Evolutionary conservation across 768 basidiomycete species (phyloP), one percentile per base, ranked within the genome.

Genomic region (Boletus patriciae): DNA sequence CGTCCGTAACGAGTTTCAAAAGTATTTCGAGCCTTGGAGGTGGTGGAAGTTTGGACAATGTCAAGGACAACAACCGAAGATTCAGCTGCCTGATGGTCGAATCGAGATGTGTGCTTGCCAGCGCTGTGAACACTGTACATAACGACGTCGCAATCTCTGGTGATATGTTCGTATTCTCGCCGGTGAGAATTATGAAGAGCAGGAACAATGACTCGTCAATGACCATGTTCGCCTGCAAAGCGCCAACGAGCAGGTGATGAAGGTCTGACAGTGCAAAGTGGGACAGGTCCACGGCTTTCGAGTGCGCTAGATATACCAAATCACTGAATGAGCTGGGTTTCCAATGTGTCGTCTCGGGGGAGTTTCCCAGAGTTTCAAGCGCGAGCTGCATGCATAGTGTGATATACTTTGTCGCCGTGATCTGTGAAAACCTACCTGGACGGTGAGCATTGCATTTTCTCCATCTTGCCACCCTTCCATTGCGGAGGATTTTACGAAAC

Each of bases 51-150:
- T 77, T 73, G 0, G 78, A 71, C 19, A 90, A 76, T 1, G 86
- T 68, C 40, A 79, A 71, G 1, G 84, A 80, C 10, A 90, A 70
- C 25, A 84, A 69, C 4, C 86, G 83, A 68, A 88, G 85, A 7
- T 78, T 74, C 54, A 85, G 76, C 59, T 88, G 83, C 19, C 90
- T 79, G 23, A 78, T 73, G 36, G 74, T 65, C 3, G 86, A 70
- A 54, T 88, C 81, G 4, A 84, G 79, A 64, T 90, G 86, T 3
- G 75, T 78, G 62, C 85, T 84, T 13, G 86, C 84, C 31, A 90
- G 62, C 3, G 77, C 72, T 1, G 84, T 79, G 29, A 90, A 70
- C 10, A 83, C 62, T 6, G 76, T 74, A 40, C 76, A 76, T 1
- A 89, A 75, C 3, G 83, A 78, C 5, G 74, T 62, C 6, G 79